A percentile compares a stretch with the other conserved stretches of the same genome.
Conservation (phyloP, 2,329 filamentous ascomycete genomes). For the Paracamarosporium sp. region DNA sequence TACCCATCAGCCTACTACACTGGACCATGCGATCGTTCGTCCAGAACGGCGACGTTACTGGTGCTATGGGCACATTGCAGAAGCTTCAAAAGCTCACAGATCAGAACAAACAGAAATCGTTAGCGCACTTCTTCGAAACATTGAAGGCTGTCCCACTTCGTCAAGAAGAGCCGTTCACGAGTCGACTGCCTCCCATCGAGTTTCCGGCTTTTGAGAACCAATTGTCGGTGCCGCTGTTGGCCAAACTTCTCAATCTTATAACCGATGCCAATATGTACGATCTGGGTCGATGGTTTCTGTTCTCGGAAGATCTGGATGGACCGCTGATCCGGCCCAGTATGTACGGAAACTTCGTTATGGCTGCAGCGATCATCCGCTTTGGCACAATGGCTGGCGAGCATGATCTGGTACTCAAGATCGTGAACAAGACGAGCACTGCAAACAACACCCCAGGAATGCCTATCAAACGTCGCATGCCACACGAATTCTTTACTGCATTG, state of each 20-base stretch:
- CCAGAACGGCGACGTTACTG: conserved; percentile 44
- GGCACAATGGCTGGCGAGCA: conserved; percentile 58
- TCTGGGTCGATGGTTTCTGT: conserved; percentile 62
- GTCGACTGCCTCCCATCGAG: conserved; percentile 43
- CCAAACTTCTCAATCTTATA: conserved; percentile 58
- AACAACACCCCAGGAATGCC: conserved; percentile 24
- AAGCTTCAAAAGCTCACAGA: conserved; percentile 51
- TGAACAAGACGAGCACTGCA: conserved; percentile 28
- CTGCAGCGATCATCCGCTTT: conserved; percentile 62
- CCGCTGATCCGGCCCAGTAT: conserved; percentile 56
- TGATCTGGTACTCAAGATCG: conserved; percentile 39
- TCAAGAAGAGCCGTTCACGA: conserved; percentile 33
- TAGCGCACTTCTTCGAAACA: conserved; percentile 50
- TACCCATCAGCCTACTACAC: conserved; percentile 52
- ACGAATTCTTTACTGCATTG: conserved; percentile 47
- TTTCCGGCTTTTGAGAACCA: conserved; percentile 54
- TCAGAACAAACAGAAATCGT: conserved; percentile 50
- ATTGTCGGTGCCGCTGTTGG: conserved; percentile 57
- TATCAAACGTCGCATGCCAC: conserved; percentile 35
- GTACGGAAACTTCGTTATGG: conserved; percentile 57
- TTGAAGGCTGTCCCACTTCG: conserved; percentile 27
- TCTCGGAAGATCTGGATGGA: conserved; percentile 60
- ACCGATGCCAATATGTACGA: conserved; percentile 55
- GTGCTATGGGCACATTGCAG: conserved; percentile 47
- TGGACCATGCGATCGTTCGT: conserved; percentile 50